Evolutionary conservation across 768 basidiomycete genomes (phyloP).

Genomic region (Auricularia cornea): DNA sequence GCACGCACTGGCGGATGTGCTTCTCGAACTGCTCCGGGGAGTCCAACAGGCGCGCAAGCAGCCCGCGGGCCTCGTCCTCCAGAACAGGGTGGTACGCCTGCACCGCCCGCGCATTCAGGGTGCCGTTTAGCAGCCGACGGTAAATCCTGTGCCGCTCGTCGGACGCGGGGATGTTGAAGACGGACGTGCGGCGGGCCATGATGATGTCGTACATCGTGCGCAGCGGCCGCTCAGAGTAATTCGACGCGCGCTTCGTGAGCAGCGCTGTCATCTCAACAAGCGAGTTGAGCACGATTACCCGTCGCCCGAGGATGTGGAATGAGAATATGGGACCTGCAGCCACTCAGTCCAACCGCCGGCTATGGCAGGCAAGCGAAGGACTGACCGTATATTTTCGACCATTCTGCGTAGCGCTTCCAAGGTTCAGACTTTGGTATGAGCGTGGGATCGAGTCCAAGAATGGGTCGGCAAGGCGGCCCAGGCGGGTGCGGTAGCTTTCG

Average conservation of each 20-base stretch:
- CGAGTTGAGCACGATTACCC: neutral
- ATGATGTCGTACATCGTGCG: no score
- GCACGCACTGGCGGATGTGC: slow-evolving; percentile 33
- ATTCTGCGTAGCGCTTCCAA: slow-evolving; percentile 16
- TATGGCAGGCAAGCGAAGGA: neutral
- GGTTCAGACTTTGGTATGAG: neutral
- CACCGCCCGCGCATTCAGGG: slow-evolving; percentile 29
- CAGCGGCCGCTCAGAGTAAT: neutral
- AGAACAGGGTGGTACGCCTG: slow-evolving; percentile 28
- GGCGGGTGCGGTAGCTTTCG: neutral
- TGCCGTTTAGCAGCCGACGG: slow-evolving; percentile 32
- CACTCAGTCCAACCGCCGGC: neutral
- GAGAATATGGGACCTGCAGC: neutral
- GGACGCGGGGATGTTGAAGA: no score
- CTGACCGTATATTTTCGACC: slow-evolving; percentile 19
- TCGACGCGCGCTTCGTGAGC: neutral
- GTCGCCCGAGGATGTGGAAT: neutral
- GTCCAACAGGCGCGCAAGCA: slow-evolving; percentile 26
- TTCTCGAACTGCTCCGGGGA: slow-evolving; percentile 26
- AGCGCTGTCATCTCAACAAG: neutral
- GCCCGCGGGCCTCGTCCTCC: slow-evolving; percentile 25
- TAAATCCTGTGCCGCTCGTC: slow-evolving; percentile 29
- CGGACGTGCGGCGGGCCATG: no score
- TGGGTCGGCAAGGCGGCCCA: neutral
- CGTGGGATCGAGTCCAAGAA: neutral